Conservation (phyloP, 1,284 basidiomycete genomes). For the Apiotrichum laibachii region DNA sequence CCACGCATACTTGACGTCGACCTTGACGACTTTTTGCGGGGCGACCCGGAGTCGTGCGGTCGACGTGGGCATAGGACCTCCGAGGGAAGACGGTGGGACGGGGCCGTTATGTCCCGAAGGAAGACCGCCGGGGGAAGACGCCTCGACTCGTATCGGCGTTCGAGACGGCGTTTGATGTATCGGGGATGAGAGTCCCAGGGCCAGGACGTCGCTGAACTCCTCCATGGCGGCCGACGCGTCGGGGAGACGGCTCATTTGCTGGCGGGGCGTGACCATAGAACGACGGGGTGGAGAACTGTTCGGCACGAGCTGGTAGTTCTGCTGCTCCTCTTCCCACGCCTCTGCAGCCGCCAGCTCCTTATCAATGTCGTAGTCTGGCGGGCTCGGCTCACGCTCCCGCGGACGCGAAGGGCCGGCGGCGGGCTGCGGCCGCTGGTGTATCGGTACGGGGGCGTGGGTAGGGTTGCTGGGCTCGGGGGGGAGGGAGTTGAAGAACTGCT, state of each 20-base stretch:
- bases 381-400: too few relatives aligned
- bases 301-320: background rate
- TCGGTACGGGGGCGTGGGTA: background rate
- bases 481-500: background rate
- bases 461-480: background rate
- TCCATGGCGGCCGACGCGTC: constrained; percentile 19
- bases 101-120: constrained; percentile 1
- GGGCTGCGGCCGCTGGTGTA: background rate
- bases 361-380: background rate
- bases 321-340: background rate
- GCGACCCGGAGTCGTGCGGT: constrained; percentile 1
- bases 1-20: constrained; percentile 52
- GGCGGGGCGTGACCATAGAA: background rate
- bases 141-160: constrained; percentile 6
- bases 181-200: constrained; percentile 34
- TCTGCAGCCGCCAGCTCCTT: background rate
- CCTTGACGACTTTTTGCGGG: constrained; percentile 15
- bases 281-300: background rate
- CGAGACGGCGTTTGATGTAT: constrained; percentile 9
- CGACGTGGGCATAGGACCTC: constrained; percentile 4
- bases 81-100: constrained; percentile 11
- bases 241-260: background rate
- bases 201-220: constrained; percentile 28
- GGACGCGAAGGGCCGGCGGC: background rate
- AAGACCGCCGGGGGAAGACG: constrained; percentile 13